Evolutionary conservation across 192 early-diverging fungal genomes (phyloP), one percentile per base, ranked within the genome.

Genomic region (Backusella mclennaniae): DNA sequence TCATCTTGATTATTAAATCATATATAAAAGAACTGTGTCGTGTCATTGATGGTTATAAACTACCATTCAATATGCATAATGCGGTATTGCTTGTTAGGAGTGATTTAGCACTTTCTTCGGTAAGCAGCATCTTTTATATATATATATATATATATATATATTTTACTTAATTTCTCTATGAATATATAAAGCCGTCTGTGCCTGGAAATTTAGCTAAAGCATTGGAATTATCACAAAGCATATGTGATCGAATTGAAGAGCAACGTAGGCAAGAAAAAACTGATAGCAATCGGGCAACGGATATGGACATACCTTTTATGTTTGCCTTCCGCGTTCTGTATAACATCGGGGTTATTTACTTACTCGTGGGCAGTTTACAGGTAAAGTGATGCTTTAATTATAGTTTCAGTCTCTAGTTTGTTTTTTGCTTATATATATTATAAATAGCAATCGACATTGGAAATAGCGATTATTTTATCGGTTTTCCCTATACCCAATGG

Each of bases 281-380:
- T 19, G 71, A 67, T 1, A 73, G n/a, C 14, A 35, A 39, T 36
- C 70, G 70, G 42, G 14, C 42, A 35, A 52, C 66, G 38, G 76
- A 77, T 66, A 49, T 77, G 38, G 73, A 77, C 53, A 82, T 82
- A 63, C 80, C 80, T 6, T 82, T 82, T 68, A 82, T 82, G 80
- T 75, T 82, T 74, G 80, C 80, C 11, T 82, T 82, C 69, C 76
- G 80, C 15, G 76, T 82, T 19, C 70, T 82, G 36, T 82, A 82
- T 44, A 82, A 77, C 53, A 82, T 82, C 75, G 80, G 73, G 5
- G 74, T 82, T 39, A 81, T 81, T 26, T 81, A 81, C 67, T 69
- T 81, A 12, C 68, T 81, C 17, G 80, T 81, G 31, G 80, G 80
- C 0, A 81, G 76, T 69, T 39, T 81, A 59, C 80, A 81, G 80